Conservation (phyloP, 345 rosid species). For the Arabidopsis thaliana region DNA sequence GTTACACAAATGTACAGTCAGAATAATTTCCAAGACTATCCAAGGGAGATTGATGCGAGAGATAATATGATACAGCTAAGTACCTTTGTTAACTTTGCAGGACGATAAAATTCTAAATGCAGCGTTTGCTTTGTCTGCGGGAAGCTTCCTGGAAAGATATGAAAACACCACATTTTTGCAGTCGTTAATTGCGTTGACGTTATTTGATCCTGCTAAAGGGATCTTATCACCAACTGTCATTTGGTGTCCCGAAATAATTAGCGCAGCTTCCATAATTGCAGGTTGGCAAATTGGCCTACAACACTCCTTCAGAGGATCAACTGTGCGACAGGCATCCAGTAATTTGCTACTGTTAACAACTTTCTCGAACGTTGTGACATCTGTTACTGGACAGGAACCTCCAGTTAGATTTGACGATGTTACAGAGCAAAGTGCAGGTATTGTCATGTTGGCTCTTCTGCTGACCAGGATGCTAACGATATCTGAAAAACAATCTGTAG, state of each 20-base stretch:
- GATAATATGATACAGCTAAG: not conserved
- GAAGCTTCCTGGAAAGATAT: constrained; percentile 76
- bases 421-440: constrained; percentile 77
- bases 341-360: constrained; percentile 76
- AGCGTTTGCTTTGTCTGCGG: constrained; percentile 63
- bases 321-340: constrained; percentile 75
- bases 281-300: constrained; percentile 90
- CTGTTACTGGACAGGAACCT: constrained; percentile 85
- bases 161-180: constrained; percentile 88
- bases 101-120: constrained; percentile 83
- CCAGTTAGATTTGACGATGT: constrained; percentile 86
- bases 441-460: constrained; percentile 76
- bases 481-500: constrained; percentile 97
- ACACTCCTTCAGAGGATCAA: constrained; percentile 94
- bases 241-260: constrained; percentile 70
- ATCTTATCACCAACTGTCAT: constrained; percentile 54
- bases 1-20: constrained; percentile 46
- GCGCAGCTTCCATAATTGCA: constrained; percentile 84
- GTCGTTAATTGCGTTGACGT: constrained; percentile 60
- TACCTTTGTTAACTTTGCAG: constrained; percentile 97
- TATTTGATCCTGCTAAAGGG: constrained; percentile 54
- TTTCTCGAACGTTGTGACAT: constrained; percentile 68
- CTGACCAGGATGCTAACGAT: constrained; percentile 80
- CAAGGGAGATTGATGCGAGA: constrained; percentile 2
- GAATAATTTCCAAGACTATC: constrained; percentile 6